These are phyloP conservation scores for Arachis hypogaea DNA, from an alignment of 306 rosid species.

Conservation along the genomic window DNA sequence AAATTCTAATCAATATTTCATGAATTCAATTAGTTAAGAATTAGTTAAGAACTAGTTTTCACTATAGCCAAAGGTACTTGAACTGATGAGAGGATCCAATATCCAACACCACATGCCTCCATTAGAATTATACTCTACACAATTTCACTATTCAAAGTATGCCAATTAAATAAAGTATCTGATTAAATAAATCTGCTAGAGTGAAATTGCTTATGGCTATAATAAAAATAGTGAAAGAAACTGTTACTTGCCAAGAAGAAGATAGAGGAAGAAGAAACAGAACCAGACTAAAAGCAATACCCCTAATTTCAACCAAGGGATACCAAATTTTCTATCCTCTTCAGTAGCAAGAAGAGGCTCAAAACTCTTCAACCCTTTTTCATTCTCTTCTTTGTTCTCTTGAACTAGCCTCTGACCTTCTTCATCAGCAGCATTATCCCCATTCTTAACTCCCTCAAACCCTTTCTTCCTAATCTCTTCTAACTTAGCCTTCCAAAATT, in stretches of 20 bases:
- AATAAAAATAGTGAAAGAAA: constrained; percentile 6
- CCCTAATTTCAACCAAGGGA: constrained; percentile 75
- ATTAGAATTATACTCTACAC: constrained; percentile 66
- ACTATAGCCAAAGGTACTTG: constrained; percentile 71
- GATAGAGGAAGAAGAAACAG: constrained; percentile 68
- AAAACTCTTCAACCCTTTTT: constrained; percentile 26
- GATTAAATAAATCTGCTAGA: neutral
- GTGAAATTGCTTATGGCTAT: neutral
- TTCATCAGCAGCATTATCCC: constrained; percentile 31
- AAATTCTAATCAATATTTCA: constrained; percentile 15
- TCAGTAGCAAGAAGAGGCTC: constrained; percentile 51
- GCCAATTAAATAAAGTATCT: constrained; percentile 3
- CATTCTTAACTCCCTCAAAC: neutral
- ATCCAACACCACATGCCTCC: constrained; percentile 74
- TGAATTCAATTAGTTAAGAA: neutral
- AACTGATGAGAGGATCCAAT: constrained; percentile 65
- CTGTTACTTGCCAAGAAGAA: constrained; percentile 77
- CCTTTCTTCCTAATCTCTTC: constrained; percentile 46
- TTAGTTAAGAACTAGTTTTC: neutral
- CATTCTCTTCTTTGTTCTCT: constrained; percentile 27
- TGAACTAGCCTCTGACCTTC: constrained; percentile 30
- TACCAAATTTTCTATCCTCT: constrained; percentile 32
- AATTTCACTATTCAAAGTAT: neutral
- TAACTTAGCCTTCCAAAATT: constrained; percentile 64
- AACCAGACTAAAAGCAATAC: constrained; percentile 72